phyloP scores from a whole-genome alignment of 2,329 filamentous ascomycete species.

The Calycina marina region DNA sequence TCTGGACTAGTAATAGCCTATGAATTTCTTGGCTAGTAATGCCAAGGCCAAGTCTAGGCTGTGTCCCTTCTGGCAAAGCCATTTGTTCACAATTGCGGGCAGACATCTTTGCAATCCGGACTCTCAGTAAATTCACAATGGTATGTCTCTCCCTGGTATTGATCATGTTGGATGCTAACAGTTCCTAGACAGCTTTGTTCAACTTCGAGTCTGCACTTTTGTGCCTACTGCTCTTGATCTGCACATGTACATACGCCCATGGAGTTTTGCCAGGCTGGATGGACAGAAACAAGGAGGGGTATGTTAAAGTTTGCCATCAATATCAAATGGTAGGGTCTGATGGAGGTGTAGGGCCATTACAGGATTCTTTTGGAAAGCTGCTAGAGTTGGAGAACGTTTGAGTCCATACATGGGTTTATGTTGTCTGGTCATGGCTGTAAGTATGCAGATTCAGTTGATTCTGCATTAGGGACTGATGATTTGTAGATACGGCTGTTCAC shows the following conservation, averaged over 20 bases:
- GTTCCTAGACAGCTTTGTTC: slow-evolving; percentile 78
- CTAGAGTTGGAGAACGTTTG: slow-evolving; percentile 78
- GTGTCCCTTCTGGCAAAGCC: too few relatives aligned
- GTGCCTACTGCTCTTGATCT: slow-evolving; percentile 87
- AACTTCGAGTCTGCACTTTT: slow-evolving; percentile 96
- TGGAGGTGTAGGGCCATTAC: slow-evolving; percentile 13
- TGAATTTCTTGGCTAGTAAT: too few relatives aligned
- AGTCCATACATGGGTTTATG: slow-evolving; percentile 93
- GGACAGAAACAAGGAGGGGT: slow-evolving; percentile 88
- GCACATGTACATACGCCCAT: slow-evolving; percentile 89
- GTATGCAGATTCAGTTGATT: slow-evolving; percentile 20
- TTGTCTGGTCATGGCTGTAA: slow-evolving; percentile 86
- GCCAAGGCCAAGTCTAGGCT: too few relatives aligned
- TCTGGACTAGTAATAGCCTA: too few relatives aligned
- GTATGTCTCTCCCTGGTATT: slow-evolving; percentile 3
- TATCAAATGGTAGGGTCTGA: slow-evolving; percentile 9
- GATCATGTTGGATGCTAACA: slow-evolving; percentile 2
- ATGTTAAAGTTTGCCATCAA: slow-evolving; percentile 20
- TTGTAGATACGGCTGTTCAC: slow-evolving; percentile 21
- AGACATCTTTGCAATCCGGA: too few relatives aligned
- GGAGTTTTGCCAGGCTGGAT: slow-evolving; percentile 79
- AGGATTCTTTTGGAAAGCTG: slow-evolving; percentile 92
- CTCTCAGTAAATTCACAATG: background rate
- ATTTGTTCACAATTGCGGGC: too few relatives aligned
- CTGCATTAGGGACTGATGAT: slow-evolving; percentile 5